These are phyloP conservation scores for Eucalyptus cladocalyx DNA, from an alignment of 345 rosid genomes.

Conservation along the genomic window DNA sequence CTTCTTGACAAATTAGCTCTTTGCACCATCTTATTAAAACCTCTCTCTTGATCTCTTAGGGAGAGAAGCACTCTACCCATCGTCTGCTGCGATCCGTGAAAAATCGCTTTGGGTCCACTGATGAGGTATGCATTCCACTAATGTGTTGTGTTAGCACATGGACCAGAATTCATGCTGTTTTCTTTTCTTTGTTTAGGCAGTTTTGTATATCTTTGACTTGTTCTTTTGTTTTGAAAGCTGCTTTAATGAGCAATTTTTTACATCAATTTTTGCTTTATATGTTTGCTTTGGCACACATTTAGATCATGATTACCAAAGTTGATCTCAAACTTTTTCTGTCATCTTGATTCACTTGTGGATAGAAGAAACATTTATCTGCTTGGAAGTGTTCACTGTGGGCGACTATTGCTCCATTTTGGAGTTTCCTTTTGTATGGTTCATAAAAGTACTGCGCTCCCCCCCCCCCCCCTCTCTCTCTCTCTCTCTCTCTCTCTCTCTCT, in stretches of 20 bases:
- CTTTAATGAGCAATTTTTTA: neutral
- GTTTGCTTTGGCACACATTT: neutral
- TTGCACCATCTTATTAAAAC: neutral
- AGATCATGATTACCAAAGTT: neutral
- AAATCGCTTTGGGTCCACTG: constrained; percentile 90
- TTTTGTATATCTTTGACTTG: neutral
- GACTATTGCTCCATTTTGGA: neutral
- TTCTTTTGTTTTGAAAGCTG: neutral
- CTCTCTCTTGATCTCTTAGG: constrained; percentile 20
- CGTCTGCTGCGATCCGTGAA: constrained; percentile 91
- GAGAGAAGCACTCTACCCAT: constrained; percentile 74
- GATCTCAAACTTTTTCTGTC: neutral
- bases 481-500: neutral
- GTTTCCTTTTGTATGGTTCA: neutral
- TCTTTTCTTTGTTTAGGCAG: neutral
- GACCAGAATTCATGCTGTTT: neutral
- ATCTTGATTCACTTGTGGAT: neutral
- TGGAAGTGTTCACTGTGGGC: neutral
- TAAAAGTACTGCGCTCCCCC: neutral
- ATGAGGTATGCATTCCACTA: constrained; percentile 45
- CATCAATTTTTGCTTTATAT: neutral
- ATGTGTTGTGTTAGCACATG: neutral
- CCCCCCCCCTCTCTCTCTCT: neutral
- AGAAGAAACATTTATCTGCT: neutral
- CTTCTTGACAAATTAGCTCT: neutral